These are phyloP conservation scores for Phaeosphaeria sp. DNA, from an alignment of 2,329 filamentous ascomycete genomes.

Conservation along the genomic window DNA sequence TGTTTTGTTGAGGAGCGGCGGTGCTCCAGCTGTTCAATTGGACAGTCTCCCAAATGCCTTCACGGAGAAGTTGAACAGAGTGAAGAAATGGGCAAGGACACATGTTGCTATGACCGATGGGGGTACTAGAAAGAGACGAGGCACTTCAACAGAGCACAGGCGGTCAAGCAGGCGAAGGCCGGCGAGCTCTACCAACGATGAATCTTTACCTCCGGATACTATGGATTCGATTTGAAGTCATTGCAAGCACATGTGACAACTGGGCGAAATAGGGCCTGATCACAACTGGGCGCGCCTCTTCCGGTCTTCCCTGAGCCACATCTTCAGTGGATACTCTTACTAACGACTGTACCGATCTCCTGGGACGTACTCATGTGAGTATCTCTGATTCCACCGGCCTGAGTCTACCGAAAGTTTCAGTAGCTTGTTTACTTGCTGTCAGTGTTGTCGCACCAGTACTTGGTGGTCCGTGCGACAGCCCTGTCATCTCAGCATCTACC, in stretches of 20 bases:
- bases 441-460: constrained; percentile 23
- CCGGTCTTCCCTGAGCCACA: neutral
- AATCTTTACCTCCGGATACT: constrained; percentile 41
- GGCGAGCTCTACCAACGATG: constrained; percentile 14
- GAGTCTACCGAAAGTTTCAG: constrained; percentile 28
- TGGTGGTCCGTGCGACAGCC: constrained; percentile 30
- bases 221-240: constrained; percentile 30
- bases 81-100: constrained; percentile 75
- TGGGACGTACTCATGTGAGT: neutral
- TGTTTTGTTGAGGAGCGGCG: constrained; percentile 66
- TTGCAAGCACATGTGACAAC: neutral
- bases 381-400: neutral
- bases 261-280: neutral
- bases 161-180: constrained; percentile 18
- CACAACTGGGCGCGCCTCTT: neutral
- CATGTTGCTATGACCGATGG: constrained; percentile 63
- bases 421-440: constrained; percentile 19
- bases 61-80: constrained; percentile 67
- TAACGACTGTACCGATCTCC: neutral
- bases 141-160: constrained; percentile 6
- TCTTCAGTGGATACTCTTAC: neutral
- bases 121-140: constrained; percentile 27
- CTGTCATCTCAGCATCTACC: constrained; percentile 23
- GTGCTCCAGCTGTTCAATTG: constrained; percentile 55
- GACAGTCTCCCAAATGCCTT: constrained; percentile 56